Percentiles rank a stretch among this genome's conserved stretches.
Conservation (phyloP, 768 basidiomycete species). For the Boletellus sp. region DNA sequence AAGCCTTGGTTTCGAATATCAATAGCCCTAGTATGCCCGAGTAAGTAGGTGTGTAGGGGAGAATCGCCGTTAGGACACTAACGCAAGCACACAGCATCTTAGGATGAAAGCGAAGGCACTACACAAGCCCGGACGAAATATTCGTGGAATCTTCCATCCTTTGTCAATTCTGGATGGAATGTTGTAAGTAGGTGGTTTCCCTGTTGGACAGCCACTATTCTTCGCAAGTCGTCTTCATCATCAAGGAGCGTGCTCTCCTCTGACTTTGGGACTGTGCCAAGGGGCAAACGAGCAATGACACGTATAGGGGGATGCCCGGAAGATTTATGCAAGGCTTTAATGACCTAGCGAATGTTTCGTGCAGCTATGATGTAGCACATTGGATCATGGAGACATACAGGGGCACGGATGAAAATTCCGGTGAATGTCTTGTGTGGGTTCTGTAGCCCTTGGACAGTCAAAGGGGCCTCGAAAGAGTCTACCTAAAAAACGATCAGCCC, state of each 20-base stretch:
- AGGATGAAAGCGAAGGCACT: slow-evolving; percentile 26
- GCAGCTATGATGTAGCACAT: background rate
- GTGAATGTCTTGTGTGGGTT: slow-evolving; percentile 62
- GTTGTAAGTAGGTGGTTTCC: slow-evolving; percentile 83
- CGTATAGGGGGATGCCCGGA: slow-evolving; percentile 56
- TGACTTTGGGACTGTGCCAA: slow-evolving; percentile 42
- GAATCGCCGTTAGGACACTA: background rate
- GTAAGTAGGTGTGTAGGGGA: too few species aligned
- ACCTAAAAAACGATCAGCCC: slow-evolving; percentile 42
- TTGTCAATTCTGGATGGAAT: slow-evolving; percentile 92
- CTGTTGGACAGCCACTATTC: slow-evolving; percentile 81
- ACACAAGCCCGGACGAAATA: slow-evolving; percentile 84
- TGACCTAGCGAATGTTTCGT: slow-evolving; percentile 45
- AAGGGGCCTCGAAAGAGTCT: slow-evolving; percentile 84
- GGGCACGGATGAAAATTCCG: slow-evolving; percentile 93
- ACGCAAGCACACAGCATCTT: background rate
- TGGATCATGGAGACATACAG: slow-evolving; percentile 43
- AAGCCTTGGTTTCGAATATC: too few species aligned
- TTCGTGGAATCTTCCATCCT: slow-evolving; percentile 85
- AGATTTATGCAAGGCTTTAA: slow-evolving; percentile 47
- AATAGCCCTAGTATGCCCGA: too few species aligned
- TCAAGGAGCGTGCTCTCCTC: slow-evolving; percentile 35
- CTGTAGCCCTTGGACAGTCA: slow-evolving; percentile 61
- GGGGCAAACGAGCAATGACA: slow-evolving; percentile 67
- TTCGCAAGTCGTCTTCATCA: slow-evolving; percentile 52